Conservation (phyloP, 345 rosid genomes). For the Camelina hispida region DNA sequence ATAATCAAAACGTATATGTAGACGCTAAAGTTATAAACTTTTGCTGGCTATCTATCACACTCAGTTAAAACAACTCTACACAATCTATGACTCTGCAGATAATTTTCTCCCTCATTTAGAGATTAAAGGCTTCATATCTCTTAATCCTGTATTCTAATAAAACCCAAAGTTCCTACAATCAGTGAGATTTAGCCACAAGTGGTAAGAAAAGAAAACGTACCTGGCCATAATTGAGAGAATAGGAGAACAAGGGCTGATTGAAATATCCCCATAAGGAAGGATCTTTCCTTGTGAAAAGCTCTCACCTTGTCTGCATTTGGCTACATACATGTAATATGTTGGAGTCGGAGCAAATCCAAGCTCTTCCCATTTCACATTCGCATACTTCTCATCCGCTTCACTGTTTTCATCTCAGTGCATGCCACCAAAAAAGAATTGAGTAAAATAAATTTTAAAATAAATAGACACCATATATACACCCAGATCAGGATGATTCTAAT, state of each 20-base stretch:
- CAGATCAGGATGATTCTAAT: not conserved
- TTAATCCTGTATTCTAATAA: no score
- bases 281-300: constrained; percentile 48
- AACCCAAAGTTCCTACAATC: no score
- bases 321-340: constrained; percentile 42
- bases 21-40: constrained; percentile 21
- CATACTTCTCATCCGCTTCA: constrained; percentile 37
- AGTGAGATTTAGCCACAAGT: no score
- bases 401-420: constrained; percentile 29
- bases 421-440: not conserved
- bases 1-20: not conserved
- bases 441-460: not conserved
- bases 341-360: constrained; percentile 43
- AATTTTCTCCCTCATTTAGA: no score
- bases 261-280: constrained; percentile 45
- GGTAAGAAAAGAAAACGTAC: constrained; percentile 12
- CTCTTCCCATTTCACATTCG: constrained; percentile 48
- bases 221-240: constrained; percentile 48
- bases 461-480: constrained; percentile 8
- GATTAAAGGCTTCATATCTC: not conserved
- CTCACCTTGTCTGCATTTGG: constrained; percentile 42
- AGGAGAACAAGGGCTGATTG: constrained; percentile 44
- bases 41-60: not conserved
- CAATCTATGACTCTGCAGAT: not conserved
- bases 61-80: not conserved